Evolutionary conservation across 2,329 filamentous ascomycete species (phyloP).

Genomic region (Neoascochyta sp.): DNA sequence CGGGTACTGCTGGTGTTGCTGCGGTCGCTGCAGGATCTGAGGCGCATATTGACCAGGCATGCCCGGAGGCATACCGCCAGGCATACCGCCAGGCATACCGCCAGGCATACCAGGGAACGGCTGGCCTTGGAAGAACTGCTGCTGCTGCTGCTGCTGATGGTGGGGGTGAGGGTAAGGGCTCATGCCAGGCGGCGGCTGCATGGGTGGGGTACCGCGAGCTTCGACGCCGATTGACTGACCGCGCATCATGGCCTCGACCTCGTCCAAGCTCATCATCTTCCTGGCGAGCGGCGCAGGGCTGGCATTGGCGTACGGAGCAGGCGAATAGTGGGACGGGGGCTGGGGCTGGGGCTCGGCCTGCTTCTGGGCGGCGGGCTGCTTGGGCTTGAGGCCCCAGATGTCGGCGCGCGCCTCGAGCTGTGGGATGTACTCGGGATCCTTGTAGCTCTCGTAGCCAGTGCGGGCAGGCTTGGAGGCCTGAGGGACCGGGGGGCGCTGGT

Average conservation of each 20-base stretch:
- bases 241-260: slow-evolving; percentile 92
- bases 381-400: slow-evolving; percentile 79
- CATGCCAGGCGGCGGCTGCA: slow-evolving; percentile 19
- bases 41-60: slow-evolving; percentile 46
- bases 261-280: slow-evolving; percentile 93
- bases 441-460: slow-evolving; percentile 89
- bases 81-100: slow-evolving; percentile 17
- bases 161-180: slow-evolving; percentile 10
- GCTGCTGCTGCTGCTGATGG: slow-evolving; percentile 4
- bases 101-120: slow-evolving; percentile 35
- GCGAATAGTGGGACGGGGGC: slow-evolving; percentile 9
- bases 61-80: slow-evolving; percentile 14
- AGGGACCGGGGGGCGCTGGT: slow-evolving; percentile 43
- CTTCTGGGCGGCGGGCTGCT: slow-evolving; percentile 44
- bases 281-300: slow-evolving; percentile 41
- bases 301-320: slow-evolving; percentile 14
- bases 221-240: slow-evolving; percentile 53
- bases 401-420: slow-evolving; percentile 90
- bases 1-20: slow-evolving; percentile 32
- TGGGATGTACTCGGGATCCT: slow-evolving; percentile 76
- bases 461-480: slow-evolving; percentile 59
- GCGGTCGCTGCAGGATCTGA: slow-evolving; percentile 51
- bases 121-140: slow-evolving; percentile 29
- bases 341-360: slow-evolving; percentile 24
- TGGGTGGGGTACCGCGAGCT: slow-evolving; percentile 21